Percentiles rank a stretch among this genome's conserved stretches.
phyloP scores from a whole-genome alignment of 75 land plant genomes.

The Pseudotsuga menziesii region DNA sequence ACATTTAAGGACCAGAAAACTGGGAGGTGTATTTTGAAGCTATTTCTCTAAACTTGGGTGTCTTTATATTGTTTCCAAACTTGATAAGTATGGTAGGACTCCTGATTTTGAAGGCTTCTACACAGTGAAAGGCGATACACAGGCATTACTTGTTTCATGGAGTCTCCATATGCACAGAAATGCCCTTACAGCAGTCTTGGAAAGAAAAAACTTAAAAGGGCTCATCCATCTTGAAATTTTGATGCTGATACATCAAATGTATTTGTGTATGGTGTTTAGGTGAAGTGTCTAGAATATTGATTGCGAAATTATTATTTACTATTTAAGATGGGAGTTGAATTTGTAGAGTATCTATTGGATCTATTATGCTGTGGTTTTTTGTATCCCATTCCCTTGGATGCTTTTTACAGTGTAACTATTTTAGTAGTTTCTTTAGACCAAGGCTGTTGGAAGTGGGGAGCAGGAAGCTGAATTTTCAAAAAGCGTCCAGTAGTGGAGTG shows the following conservation, averaged over 20 bases:
- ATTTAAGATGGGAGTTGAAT: background rate
- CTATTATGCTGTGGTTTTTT: background rate
- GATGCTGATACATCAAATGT: background rate
- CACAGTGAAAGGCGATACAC: background rate
- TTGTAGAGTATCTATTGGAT: background rate
- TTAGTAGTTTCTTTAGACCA: no score
- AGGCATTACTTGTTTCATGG: background rate
- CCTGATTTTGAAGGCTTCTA: background rate
- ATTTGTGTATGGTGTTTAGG: background rate
- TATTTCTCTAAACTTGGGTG: background rate
- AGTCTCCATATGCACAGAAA: background rate
- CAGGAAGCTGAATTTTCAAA: no score
- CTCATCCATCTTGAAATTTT: background rate
- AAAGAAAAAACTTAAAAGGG: background rate
- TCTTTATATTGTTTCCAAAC: background rate
- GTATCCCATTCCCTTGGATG: background rate
- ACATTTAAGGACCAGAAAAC: background rate
- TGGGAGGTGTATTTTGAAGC: no score
- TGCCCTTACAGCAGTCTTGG: background rate
- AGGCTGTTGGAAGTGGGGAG: no score
- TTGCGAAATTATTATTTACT: background rate
- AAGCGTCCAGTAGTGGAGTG: no score
- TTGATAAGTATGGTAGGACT: background rate
- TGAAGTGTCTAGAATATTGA: background rate
- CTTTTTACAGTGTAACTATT: no score